phyloP scores from a whole-genome alignment of 2,329 filamentous ascomycete genomes.

The Aspergillus awamori region DNA sequence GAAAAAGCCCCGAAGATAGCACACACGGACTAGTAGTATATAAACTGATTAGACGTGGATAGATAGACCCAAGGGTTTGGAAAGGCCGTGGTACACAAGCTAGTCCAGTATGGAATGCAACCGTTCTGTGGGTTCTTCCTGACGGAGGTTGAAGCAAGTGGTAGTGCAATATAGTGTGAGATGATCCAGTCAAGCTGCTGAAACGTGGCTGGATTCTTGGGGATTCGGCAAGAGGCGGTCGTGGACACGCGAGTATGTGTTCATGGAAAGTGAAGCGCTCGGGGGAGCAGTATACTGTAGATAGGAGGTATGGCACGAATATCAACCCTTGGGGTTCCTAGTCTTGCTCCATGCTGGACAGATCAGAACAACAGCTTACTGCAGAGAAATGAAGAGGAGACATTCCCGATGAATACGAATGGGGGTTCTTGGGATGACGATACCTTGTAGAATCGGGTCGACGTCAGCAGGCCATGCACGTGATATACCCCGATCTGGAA shows the following conservation, averaged over 20 bases:
- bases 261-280: no score
- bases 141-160: neutral
- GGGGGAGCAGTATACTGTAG: neutral
- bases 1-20: constrained; percentile 1
- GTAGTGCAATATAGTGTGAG: neutral
- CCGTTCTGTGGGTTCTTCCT: neutral
- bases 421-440: neutral
- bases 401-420: neutral
- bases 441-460: constrained; percentile 9
- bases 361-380: neutral
- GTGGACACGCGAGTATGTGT: neutral
- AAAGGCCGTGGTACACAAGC: neutral
- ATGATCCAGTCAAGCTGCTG: neutral
- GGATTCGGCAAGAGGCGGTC: neutral
- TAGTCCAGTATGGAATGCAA: neutral
- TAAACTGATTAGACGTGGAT: neutral
- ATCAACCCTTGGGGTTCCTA: neutral
- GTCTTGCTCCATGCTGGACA: neutral
- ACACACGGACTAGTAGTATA: neutral
- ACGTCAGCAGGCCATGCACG: constrained; percentile 18
- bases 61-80: neutral
- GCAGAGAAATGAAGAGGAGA: neutral
- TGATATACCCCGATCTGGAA: constrained; percentile 5
- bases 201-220: neutral
- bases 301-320: neutral